These are phyloP conservation scores for Aspergillus amoenus DNA, from an alignment of 2,329 filamentous ascomycete genomes.

Conservation along the genomic window DNA sequence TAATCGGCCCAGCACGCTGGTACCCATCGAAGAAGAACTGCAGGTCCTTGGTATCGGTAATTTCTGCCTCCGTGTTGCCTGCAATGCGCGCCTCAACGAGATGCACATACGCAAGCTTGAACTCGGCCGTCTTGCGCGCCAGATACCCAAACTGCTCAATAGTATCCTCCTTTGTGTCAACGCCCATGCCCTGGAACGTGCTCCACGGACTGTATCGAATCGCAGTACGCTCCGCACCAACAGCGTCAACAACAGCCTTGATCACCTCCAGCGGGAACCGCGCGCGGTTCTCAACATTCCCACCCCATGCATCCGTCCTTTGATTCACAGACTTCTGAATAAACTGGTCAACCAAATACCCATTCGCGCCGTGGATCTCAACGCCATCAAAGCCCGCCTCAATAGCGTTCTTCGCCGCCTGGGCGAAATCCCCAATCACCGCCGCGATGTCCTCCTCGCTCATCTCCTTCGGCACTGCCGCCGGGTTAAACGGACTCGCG, in stretches of 20 bases:
- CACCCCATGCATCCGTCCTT: slow-evolving; percentile 52
- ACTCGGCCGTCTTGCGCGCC: slow-evolving; percentile 49
- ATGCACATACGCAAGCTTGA: slow-evolving; percentile 62
- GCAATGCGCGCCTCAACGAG: slow-evolving; percentile 58
- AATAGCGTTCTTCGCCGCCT: slow-evolving; percentile 53
- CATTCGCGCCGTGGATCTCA: slow-evolving; percentile 52
- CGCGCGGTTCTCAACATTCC: slow-evolving; percentile 51
- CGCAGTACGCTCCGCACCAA: slow-evolving; percentile 47
- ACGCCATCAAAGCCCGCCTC: slow-evolving; percentile 55
- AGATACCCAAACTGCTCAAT: slow-evolving; percentile 57
- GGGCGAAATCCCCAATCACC: slow-evolving; percentile 43
- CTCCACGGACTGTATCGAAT: slow-evolving; percentile 51
- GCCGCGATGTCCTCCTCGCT: slow-evolving; percentile 45
- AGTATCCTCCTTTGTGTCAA: slow-evolving; percentile 60
- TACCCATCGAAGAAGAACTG: slow-evolving; percentile 49
- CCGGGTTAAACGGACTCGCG: slow-evolving; percentile 13
- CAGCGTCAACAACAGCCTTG: slow-evolving; percentile 40
- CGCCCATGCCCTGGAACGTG: slow-evolving; percentile 51
- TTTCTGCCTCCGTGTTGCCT: slow-evolving; percentile 32
- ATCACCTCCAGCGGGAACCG: slow-evolving; percentile 56
- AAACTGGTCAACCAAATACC: slow-evolving; percentile 55
- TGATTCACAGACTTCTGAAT: slow-evolving; percentile 48
- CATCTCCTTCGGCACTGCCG: slow-evolving; percentile 30
- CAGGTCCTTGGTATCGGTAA: slow-evolving; percentile 30
- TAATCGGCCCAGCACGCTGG: slow-evolving; percentile 43